Evolutionary conservation across 164 flowering plant genomes (phyloP), one percentile per base, ranked within the genome.

Genomic region (Paratinospora sagittata): DNA sequence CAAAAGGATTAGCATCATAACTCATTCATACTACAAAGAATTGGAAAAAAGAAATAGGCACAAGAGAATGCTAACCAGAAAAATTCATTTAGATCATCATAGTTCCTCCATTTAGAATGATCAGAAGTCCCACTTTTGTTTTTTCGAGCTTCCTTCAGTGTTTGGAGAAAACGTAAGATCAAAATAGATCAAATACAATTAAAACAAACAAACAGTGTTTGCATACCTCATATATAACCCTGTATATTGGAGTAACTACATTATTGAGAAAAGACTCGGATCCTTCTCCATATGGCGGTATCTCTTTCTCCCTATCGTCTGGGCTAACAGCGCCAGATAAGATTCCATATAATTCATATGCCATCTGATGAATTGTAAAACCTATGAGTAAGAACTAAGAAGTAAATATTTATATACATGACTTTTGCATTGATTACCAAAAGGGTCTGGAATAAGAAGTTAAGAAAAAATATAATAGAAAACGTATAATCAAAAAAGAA

Each of bases 61-160:
- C 21, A 57, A 33, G 52, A 58, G 0, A 27, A 27, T 36, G 21
- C 83, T 73, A 27, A 95, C 99, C 99, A 95, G 87, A 95, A 95
- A 75, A 66, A 95, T 84, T 95, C 97, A 70, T 95, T 95, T 75
- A 95, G 78, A 76, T 95, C 99, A 75, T 95, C 99, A 67, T 95
- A 95, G 79, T 95, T 95, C 82, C 99, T 90, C 99, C 99, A 95
- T 65, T 82, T 78, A 33, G 97, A 89, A 84, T 95, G 89, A 66
- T 90, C 90, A 78, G 92, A 87, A 26, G 85, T 82, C 39, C 98
- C 99, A 66, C 65, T 82, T 75, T 82, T 84, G 84, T 77, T 89
- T 78, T 87, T 92, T 79, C 79, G 47, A 43, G 93, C 92, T 84
- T 95, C 99, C 99, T 95, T 76, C 80, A 84, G 41, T 69, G 34